Evolutionary conservation across 805 yeast species (phyloP), one percentile per base, ranked within the genome.

Genomic region (Teunomyces lycoperdinae): DNA sequence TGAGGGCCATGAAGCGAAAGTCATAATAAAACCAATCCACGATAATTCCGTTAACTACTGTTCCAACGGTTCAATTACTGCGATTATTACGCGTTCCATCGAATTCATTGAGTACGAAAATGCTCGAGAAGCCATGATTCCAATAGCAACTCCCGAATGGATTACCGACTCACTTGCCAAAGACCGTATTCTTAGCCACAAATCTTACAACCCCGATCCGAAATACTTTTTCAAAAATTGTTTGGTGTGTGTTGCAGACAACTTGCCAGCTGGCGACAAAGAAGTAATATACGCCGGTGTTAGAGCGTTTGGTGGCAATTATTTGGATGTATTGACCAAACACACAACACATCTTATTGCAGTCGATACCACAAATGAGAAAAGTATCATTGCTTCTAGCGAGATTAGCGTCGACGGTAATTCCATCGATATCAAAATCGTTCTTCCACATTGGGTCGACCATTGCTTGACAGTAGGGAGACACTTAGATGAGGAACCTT

Each of bases 321-420:
- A 73, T 58, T 68, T 80, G 35, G 85, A 84, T 50, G 70, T 70
- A 9, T 69, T 91, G 28, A 83, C 89, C 7, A 77, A 78, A 45
- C 79, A 78, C 53, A 87, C 96, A 1, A 88, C 97, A 0, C 97
- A 92, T 71, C 73, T 89, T 31, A 70, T 92, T 16, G 79, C 92
- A 0, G 59, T 64, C 4, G 80, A 79, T 52, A 60, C 67, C 31
- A 63, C 78, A 3, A 79, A 81, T 46, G 87, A 81, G 45, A 81
- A 81, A 49, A 78, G 84, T 42, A 73, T 81, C 33, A 71, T 79
- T 24, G 89, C 87, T 0, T 69, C 73, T 2, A 66, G 76, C 42
- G 64, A 64, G 10, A 52, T 60, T 8, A 46, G 43, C 26, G 51
- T 26, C 9, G 43, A 47, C 32, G 47, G 50, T 11, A 32, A 32